Evolutionary conservation across 2,329 filamentous ascomycete genomes (phyloP).

Genomic region (Apiospora pterosperma): DNA sequence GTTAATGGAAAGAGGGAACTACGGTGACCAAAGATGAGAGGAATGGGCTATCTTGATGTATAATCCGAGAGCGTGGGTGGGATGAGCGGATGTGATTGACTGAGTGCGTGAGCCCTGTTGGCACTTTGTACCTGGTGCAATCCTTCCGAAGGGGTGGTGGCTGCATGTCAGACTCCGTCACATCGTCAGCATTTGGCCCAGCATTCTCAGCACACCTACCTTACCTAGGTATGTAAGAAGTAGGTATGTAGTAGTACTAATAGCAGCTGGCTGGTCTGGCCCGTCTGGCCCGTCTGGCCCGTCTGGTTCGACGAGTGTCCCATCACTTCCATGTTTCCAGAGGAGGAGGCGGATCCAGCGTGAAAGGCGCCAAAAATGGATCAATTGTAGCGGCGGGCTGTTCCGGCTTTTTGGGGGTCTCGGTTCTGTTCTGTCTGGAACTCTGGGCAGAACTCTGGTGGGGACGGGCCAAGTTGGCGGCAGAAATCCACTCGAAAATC

Average conservation of each 20-base stretch:
- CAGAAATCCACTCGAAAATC: not conserved
- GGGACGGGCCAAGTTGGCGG: not conserved
- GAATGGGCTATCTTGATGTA: not conserved
- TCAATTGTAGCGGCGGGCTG: not conserved
- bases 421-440: not conserved
- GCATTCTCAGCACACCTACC: not conserved
- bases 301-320: not conserved
- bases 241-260: no score
- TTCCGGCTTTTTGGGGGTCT: not conserved
- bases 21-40: not conserved
- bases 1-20: not conserved
- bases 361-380: not conserved
- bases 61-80: not conserved
- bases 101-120: not conserved
- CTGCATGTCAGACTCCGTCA: conserved; percentile 2
- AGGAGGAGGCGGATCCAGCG: not conserved
- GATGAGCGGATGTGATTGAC: not conserved
- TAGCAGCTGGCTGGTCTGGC: not conserved
- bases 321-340: not conserved
- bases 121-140: not conserved
- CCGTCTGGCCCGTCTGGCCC: not conserved
- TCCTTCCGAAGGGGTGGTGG: not conserved
- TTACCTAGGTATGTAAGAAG: no score
- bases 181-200: not conserved
- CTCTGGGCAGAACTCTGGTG: not conserved